Conservation (phyloP, 1,284 basidiomycete species). For the Apiotrichum siamense region DNA sequence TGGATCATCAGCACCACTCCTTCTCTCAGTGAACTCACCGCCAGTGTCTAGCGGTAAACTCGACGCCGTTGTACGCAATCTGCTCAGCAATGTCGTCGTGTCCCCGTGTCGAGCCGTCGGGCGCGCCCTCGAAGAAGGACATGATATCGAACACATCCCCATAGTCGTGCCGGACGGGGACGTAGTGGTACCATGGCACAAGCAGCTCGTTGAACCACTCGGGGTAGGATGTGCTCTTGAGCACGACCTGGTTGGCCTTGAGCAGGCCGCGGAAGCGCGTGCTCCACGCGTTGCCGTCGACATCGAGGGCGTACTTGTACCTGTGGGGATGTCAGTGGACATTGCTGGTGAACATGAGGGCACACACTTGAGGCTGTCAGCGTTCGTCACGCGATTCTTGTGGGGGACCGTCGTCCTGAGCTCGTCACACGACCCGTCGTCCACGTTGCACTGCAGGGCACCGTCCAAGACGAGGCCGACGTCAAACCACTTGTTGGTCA, state of each 20-base stretch:
- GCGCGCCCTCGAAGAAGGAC: constrained; percentile 49
- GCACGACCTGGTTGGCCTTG: constrained; percentile 32
- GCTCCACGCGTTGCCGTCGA: constrained; percentile 50
- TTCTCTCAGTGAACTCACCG: constrained; percentile 16
- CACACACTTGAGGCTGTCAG: constrained; percentile 24
- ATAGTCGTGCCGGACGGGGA: constrained; percentile 44
- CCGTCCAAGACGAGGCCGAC: constrained; percentile 34
- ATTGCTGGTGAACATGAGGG: no score
- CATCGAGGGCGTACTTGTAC: constrained; percentile 48
- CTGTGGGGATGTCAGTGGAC: no score
- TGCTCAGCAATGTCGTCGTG: constrained; percentile 45
- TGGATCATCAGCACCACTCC: background rate
- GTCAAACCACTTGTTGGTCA: constrained; percentile 36
- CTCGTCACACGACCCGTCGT: constrained; percentile 45
- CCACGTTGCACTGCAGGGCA: constrained; percentile 38
- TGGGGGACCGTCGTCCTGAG: constrained; percentile 39
- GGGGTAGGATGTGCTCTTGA: constrained; percentile 40
- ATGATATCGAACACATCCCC: constrained; percentile 48
- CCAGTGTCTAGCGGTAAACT: constrained; percentile 46
- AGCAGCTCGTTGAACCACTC: constrained; percentile 36
- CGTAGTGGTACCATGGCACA: constrained; percentile 46
- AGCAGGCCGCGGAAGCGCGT: constrained; percentile 44
- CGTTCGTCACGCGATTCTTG: constrained; percentile 25
- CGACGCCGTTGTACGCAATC: constrained; percentile 44
- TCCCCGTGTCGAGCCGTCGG: constrained; percentile 39